These are phyloP conservation scores for Botrytis pseudocinerea DNA, from an alignment of 2,329 filamentous ascomycete genomes.

Conservation along the genomic window DNA sequence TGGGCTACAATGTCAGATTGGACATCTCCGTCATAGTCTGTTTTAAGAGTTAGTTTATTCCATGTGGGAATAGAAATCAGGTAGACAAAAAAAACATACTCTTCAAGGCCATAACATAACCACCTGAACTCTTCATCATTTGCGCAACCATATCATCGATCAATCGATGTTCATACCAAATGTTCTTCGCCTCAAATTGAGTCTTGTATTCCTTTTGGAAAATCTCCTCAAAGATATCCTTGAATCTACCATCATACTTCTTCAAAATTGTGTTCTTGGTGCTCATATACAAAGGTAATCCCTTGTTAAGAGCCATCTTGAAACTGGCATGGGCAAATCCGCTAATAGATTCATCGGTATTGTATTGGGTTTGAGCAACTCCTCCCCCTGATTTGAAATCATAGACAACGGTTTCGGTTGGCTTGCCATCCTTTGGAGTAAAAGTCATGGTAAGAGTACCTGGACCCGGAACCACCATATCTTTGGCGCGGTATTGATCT, in stretches of 20 bases:
- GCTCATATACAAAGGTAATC: constrained; percentile 96
- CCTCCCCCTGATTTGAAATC: constrained; percentile 85
- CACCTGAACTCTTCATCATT: constrained; percentile 98
- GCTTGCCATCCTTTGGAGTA: constrained; percentile 79
- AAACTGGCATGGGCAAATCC: constrained; percentile 96
- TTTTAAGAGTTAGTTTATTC: constrained; percentile 27
- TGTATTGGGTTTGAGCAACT: constrained; percentile 95
- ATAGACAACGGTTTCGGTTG: constrained; percentile 85
- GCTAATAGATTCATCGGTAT: constrained; percentile 91
- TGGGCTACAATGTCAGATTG: constrained; percentile 98
- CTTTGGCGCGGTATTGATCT: constrained; percentile 97
- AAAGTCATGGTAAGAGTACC: constrained; percentile 94
- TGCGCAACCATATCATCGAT: constrained; percentile 99
- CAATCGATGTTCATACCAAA: constrained; percentile 99
- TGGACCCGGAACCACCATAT: constrained; percentile 76
- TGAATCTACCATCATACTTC: constrained; percentile 98
- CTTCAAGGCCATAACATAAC: constrained; percentile 97
- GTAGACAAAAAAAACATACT: constrained; percentile 57
- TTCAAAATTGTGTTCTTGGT: constrained; percentile 99
- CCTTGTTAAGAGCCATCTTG: constrained; percentile 88
- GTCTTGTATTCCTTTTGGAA: constrained; percentile 86
- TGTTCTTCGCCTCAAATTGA: constrained; percentile 85
- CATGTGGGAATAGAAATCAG: not conserved
- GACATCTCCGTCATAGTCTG: constrained; percentile 98
- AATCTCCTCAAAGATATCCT: constrained; percentile 98